Conservation (phyloP, 208 protist species). For the Acanthamoeba quina region DNA sequence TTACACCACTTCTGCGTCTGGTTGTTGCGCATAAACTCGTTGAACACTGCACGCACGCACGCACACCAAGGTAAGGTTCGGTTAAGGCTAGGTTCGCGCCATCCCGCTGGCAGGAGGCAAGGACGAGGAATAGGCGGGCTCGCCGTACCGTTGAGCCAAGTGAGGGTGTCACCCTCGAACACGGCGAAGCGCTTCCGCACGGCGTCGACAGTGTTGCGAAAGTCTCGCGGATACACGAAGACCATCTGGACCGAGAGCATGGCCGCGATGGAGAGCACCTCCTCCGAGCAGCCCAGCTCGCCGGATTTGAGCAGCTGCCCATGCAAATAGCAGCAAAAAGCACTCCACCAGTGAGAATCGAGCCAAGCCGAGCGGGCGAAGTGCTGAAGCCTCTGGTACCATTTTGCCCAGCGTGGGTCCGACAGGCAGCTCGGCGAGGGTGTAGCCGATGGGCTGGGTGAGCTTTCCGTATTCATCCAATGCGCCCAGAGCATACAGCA, state of each 20-base stretch:
- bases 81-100: too few species aligned
- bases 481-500: conserved; percentile 91
- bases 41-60: conserved; percentile 80
- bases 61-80: not conserved
- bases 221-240: conserved; percentile 63
- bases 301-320: conserved; percentile 77
- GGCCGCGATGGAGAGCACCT: conserved; percentile 84
- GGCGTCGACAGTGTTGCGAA: conserved; percentile 60
- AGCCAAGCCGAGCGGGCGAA: not conserved
- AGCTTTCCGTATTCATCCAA: conserved; percentile 86
- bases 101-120: not conserved
- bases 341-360: not conserved
- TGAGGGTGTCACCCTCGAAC: conserved; percentile 90
- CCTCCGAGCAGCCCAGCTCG: conserved; percentile 80
- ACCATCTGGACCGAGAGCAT: conserved; percentile 84
- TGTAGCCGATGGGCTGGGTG: conserved; percentile 84
- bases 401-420: conserved; percentile 88
- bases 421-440: conserved; percentile 91
- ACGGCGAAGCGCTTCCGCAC: conserved; percentile 76
- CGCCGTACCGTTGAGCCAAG: conserved; percentile 82
- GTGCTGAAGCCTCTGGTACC: not conserved
- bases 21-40: conserved; percentile 79
- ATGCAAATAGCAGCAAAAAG: not conserved
- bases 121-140: not conserved
- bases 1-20: conserved; percentile 83